Evolutionary conservation across 768 basidiomycete genomes (phyloP).

Genomic region (Podaxis carcinomalis): DNA sequence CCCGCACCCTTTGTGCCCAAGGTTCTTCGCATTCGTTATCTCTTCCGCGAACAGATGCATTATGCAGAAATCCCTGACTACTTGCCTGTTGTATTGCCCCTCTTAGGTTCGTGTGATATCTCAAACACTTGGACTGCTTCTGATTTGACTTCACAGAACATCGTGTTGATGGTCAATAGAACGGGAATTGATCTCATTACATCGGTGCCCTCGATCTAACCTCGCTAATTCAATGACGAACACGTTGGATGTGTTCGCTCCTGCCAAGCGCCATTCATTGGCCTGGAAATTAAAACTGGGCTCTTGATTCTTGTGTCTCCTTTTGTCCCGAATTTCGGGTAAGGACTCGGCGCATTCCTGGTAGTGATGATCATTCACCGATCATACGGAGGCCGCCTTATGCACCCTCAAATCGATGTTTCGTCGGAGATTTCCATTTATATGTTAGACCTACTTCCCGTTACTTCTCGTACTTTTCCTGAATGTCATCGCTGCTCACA

Average conservation of each 20-base stretch:
- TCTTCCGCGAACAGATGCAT: constrained; percentile 70
- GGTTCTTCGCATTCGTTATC: constrained; percentile 66
- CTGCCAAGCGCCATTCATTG: background rate
- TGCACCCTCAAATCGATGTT: background rate
- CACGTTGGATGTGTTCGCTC: background rate
- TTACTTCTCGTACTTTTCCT: background rate
- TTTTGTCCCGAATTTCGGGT: background rate
- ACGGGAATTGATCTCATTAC: background rate
- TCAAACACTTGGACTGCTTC: constrained; percentile 12
- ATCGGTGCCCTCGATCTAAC: background rate
- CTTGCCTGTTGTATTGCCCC: constrained; percentile 65
- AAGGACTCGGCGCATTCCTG: background rate
- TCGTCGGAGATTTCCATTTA: constrained; percentile 3
- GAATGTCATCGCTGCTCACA: constrained; percentile 4
- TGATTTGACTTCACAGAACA: constrained; percentile 20
- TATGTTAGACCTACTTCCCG: background rate
- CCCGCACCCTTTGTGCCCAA: constrained; percentile 74
- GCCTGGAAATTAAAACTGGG: background rate
- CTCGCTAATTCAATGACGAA: background rate
- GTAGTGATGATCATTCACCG: background rate
- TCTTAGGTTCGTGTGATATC: constrained; percentile 52
- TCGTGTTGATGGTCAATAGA: constrained; percentile 13
- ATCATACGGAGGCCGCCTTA: background rate
- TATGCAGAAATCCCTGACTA: constrained; percentile 75
- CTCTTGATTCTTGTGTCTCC: background rate